Percentiles rank a stretch among this genome's conserved stretches.
These are phyloP conservation scores for Talaromyces verruculosus DNA, from an alignment of 2,329 filamentous ascomycete genomes.

Conservation along the genomic window DNA sequence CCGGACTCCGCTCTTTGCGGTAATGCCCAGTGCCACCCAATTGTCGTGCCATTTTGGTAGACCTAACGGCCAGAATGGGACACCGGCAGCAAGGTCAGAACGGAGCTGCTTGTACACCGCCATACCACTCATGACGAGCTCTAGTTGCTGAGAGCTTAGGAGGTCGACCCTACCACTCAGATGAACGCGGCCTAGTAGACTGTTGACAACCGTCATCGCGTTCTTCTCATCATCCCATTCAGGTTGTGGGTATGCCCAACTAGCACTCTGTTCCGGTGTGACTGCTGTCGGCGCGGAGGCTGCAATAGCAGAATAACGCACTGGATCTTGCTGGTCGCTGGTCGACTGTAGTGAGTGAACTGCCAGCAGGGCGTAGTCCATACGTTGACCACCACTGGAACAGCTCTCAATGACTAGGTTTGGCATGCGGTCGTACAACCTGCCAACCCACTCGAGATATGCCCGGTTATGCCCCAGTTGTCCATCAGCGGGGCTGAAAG, in stretches of 20 bases:
- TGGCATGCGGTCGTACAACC: conserved; percentile 30
- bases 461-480: conserved; percentile 36
- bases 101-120: conserved; percentile 32
- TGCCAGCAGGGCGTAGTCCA: conserved; percentile 39
- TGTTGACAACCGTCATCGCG: conserved; percentile 37
- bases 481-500: conserved; percentile 27
- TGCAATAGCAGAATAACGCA: conserved; percentile 34
- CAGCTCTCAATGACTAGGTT: conserved; percentile 39
- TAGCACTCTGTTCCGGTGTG: conserved; percentile 37
- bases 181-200: conserved; percentile 35
- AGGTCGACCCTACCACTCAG: conserved; percentile 34
- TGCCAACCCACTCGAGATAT: conserved; percentile 35
- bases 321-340: conserved; percentile 39
- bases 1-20: neutral
- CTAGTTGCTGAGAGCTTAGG: conserved; percentile 27
- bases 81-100: conserved; percentile 23
- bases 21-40: conserved; percentile 34
- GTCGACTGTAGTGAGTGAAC: conserved; percentile 37
- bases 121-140: conserved; percentile 33
- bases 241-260: conserved; percentile 40
- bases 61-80: conserved; percentile 38
- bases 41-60: conserved; percentile 35
- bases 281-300: conserved; percentile 36
- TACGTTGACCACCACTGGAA: conserved; percentile 38
- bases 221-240: conserved; percentile 38